A percentile compares a stretch with the other conserved stretches of the same genome.
Evolutionary conservation across 345 rosid genomes (phyloP).

Genomic region (Litchi chinensis): DNA sequence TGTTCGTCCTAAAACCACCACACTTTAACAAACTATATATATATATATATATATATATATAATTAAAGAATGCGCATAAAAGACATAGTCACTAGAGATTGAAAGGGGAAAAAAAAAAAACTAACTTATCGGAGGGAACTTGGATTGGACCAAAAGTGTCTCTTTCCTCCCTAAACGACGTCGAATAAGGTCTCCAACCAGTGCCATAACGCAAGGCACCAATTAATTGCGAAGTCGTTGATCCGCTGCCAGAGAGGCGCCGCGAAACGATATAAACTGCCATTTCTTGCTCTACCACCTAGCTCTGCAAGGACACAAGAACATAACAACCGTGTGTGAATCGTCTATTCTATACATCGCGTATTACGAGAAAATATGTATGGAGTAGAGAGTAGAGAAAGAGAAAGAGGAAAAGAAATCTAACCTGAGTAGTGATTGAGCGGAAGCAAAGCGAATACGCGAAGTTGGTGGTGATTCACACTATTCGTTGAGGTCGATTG

Average conservation of each 20-base stretch:
- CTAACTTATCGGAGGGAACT: constrained; percentile 83
- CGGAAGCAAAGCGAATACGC: not conserved
- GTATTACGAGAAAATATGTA: not conserved
- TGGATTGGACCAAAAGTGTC: constrained; percentile 93
- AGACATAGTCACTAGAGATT: not conserved
- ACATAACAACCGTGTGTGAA: not conserved
- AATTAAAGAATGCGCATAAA: not conserved
- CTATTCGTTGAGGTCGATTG: not conserved
- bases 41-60: too few relatives aligned
- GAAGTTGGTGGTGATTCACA: not conserved
- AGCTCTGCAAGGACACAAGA: constrained; percentile 1
- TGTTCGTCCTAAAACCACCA: not conserved
- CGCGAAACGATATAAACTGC: constrained; percentile 55
- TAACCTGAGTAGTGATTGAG: constrained; percentile 1
- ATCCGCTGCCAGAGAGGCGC: constrained; percentile 53
- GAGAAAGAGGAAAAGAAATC: not conserved
- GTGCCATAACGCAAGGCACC: constrained; percentile 53
- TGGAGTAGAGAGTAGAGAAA: too few relatives aligned
- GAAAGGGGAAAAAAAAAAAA: constrained; percentile 9
- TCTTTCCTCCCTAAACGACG: constrained; percentile 79
- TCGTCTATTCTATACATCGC: not conserved
- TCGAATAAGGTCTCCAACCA: constrained; percentile 53
- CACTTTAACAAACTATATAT: not conserved
- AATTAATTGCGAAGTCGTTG: constrained; percentile 30
- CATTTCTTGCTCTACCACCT: constrained; percentile 44